Conservation (phyloP, 108 stramenopile species). For the Pseudonitzschia multiseries region DNA sequence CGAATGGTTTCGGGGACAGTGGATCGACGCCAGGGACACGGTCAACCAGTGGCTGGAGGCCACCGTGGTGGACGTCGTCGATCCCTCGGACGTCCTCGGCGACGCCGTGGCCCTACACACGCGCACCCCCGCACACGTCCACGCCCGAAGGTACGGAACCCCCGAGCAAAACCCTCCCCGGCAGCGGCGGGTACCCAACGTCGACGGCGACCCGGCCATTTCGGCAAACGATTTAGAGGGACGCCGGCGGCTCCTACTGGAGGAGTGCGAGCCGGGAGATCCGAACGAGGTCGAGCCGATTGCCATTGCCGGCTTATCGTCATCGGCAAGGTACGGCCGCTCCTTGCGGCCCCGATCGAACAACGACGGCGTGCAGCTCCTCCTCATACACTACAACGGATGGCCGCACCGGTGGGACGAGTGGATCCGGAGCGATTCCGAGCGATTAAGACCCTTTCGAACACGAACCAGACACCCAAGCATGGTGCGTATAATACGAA, state of each 20-base stretch:
- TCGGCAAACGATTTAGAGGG: constrained; percentile 76
- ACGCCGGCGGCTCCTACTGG: constrained; percentile 67
- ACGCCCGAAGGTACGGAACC: neutral
- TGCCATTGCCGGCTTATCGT: neutral
- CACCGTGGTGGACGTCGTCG: constrained; percentile 86
- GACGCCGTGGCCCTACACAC: neutral
- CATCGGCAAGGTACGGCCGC: neutral
- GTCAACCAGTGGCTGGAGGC: constrained; percentile 98
- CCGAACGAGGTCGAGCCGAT: constrained; percentile 6
- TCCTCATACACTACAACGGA: constrained; percentile 96
- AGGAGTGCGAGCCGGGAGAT: constrained; percentile 57
- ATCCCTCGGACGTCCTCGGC: constrained; percentile 59
- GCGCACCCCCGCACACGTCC: neutral
- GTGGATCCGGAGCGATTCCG: constrained; percentile 89
- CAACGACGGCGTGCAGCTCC: constrained; percentile 71
- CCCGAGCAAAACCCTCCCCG: constrained; percentile 13
- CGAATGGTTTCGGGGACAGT: constrained; percentile 91
- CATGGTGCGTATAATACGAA: constrained; percentile 37
- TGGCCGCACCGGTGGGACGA: constrained; percentile 99
- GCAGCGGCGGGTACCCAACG: constrained; percentile 12
- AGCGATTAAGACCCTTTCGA: constrained; percentile 86
- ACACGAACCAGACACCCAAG: constrained; percentile 74
- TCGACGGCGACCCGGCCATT: constrained; percentile 61
- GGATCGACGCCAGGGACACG: constrained; percentile 95
- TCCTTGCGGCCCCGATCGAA: constrained; percentile 36